Evolutionary conservation across 106 monocot species (phyloP).

Genomic region (Hemerocallis citrina): DNA sequence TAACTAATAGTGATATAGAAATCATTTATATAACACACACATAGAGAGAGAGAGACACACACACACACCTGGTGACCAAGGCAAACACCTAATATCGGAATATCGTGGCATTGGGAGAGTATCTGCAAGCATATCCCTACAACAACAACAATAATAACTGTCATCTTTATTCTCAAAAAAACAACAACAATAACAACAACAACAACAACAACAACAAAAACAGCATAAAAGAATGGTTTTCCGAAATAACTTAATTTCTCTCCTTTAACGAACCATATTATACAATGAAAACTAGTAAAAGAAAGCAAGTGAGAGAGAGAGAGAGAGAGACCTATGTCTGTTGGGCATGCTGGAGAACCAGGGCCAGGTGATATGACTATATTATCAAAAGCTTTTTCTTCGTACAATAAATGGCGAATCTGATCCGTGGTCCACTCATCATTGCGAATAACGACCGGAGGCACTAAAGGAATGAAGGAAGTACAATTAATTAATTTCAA

Average conservation of each 20-base stretch:
- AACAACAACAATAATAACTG: slow-evolving; percentile 4
- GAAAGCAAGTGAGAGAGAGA: too few species aligned
- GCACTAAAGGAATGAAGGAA: slow-evolving; percentile 41
- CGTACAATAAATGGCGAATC: slow-evolving; percentile 31
- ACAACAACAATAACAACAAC: too few species aligned
- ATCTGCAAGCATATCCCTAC: slow-evolving; percentile 74
- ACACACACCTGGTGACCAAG: slow-evolving; percentile 89
- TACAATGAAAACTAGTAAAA: not conserved
- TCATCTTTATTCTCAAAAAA: too few species aligned
- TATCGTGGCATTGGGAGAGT: slow-evolving; percentile 63
- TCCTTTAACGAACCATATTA: not conserved
- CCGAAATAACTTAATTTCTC: too few species aligned
- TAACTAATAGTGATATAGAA: too few species aligned
- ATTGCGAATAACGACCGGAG: slow-evolving; percentile 83
- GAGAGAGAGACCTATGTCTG: slow-evolving; percentile 76
- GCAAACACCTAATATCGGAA: slow-evolving; percentile 95
- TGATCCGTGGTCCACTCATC: slow-evolving; percentile 95
- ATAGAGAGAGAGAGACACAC: too few species aligned
- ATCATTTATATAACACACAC: too few species aligned
- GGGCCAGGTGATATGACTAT: slow-evolving; percentile 98
- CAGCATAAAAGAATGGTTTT: too few species aligned
- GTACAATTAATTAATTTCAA: too few species aligned
- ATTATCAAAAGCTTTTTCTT: slow-evolving; percentile 77
- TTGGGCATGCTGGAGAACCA: slow-evolving; percentile 69
- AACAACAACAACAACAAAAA: too few species aligned